Conservation (phyloP, 164 flowering plant species). For the Houttuynia cordata region DNA sequence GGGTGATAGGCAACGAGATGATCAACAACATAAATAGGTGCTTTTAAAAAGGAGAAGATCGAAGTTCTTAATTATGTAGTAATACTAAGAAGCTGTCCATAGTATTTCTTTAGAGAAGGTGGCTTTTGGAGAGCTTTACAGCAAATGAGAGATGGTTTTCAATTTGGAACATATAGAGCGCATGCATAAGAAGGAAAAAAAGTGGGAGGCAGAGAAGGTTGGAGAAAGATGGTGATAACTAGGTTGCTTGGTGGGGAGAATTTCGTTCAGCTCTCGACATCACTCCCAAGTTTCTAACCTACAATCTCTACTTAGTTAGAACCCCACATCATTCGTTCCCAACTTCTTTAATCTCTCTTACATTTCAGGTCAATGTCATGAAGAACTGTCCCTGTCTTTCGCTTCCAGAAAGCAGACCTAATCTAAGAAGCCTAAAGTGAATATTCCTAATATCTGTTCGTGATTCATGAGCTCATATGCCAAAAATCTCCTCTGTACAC, state of each 20-base stretch:
- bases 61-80: not conserved
- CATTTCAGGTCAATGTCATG: no score
- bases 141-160: no score
- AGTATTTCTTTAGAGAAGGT: not conserved
- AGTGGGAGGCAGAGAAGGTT: not conserved
- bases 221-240: constrained; percentile 1
- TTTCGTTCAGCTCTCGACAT: constrained; percentile 7
- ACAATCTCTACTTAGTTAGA: constrained; percentile 5
- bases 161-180: not conserved
- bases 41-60: not conserved
- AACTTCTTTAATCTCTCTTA: not conserved
- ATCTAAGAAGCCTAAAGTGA: no score
- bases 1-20: no score
- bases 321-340: constrained; percentile 2
- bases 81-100: no score
- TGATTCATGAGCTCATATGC: no score
- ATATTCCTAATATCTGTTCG: no score
- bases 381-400: no score
- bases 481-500: no score
- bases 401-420: no score
- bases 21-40: no score
- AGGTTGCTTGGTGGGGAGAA: constrained; percentile 8
- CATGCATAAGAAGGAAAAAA: constrained; percentile 1
- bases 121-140: no score
- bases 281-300: constrained; percentile 8